Evolutionary conservation across 1,284 basidiomycete genomes (phyloP).

Genomic region (Cutaneotrichosporon arboriforme): DNA sequence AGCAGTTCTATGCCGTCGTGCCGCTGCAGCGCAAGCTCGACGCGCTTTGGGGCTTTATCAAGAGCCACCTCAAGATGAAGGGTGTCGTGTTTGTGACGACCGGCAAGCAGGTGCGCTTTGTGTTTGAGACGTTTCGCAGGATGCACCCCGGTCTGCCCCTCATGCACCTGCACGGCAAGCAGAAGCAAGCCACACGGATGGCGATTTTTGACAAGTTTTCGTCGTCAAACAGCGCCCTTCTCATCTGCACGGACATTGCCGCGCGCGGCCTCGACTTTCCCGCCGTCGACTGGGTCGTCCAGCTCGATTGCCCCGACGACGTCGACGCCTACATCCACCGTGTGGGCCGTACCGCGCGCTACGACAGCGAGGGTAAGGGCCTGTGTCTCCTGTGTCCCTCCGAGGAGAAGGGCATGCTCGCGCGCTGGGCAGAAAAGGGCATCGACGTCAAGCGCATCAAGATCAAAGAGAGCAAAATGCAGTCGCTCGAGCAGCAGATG

Average conservation of each 20-base stretch:
- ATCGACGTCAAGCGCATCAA: constrained; percentile 80
- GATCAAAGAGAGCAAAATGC: constrained; percentile 77
- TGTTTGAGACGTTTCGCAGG: constrained; percentile 92
- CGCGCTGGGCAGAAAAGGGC: constrained; percentile 65
- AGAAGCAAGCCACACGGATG: constrained; percentile 86
- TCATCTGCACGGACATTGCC: constrained; percentile 96
- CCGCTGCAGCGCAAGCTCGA: constrained; percentile 84
- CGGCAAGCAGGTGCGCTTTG: constrained; percentile 87
- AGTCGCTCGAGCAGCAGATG: constrained; percentile 77
- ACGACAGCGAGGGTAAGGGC: constrained; percentile 82
- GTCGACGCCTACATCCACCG: constrained; percentile 98
- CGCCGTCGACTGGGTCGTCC: constrained; percentile 93
- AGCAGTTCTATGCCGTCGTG: constrained; percentile 86
- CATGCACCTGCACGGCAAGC: constrained; percentile 91
- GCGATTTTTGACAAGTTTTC: constrained; percentile 77
- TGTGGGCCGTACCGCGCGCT: constrained; percentile 90
- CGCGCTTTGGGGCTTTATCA: constrained; percentile 90
- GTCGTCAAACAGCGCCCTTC: constrained; percentile 67
- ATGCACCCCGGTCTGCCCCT: constrained; percentile 89
- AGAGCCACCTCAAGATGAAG: constrained; percentile 87
- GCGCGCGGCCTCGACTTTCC: constrained; percentile 97
- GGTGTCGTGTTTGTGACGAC: constrained; percentile 90
- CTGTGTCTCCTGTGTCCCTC: constrained; percentile 78
- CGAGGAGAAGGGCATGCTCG: constrained; percentile 85
- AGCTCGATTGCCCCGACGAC: constrained; percentile 96